Evolutionary conservation across 345 rosid species (phyloP).

Genomic region (Gynandropsis gynandra): DNA sequence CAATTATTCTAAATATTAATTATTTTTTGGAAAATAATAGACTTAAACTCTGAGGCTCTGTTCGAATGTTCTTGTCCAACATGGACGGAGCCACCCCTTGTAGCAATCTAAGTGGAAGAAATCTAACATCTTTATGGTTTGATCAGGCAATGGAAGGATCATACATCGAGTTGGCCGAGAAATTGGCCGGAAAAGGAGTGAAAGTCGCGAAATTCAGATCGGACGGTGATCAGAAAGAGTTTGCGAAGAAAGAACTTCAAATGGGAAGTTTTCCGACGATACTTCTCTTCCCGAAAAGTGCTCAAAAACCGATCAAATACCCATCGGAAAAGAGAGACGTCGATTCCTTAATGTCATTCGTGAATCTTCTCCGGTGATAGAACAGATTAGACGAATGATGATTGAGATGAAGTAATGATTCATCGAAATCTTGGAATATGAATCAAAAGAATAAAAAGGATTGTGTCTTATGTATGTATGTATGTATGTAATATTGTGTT

Average conservation of each 20-base stretch:
- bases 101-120: background rate
- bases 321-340: conserved; percentile 86
- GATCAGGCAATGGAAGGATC: conserved; percentile 70
- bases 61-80: too few relatives aligned
- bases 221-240: conserved; percentile 82
- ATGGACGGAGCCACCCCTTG: too few relatives aligned
- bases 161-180: conserved; percentile 63
- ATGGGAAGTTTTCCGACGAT: conserved; percentile 84
- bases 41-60: too few relatives aligned
- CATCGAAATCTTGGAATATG: too few relatives aligned
- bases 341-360: conserved; percentile 74
- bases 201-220: conserved; percentile 87
- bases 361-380: conserved; percentile 64
- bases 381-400: background rate
- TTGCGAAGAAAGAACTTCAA: conserved; percentile 62
- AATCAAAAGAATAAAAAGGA: too few relatives aligned
- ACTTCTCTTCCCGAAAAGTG: conserved; percentile 69
- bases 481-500: too few relatives aligned
- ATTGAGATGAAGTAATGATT: too few relatives aligned
- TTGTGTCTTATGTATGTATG: too few relatives aligned
- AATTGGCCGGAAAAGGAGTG: conserved; percentile 63
- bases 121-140: background rate
- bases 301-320: conserved; percentile 68
- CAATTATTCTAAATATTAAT: too few relatives aligned
- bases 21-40: too few relatives aligned